These are phyloP conservation scores for Myxozyma kluyveri DNA, from an alignment of 805 yeast species.

Conservation along the genomic window DNA sequence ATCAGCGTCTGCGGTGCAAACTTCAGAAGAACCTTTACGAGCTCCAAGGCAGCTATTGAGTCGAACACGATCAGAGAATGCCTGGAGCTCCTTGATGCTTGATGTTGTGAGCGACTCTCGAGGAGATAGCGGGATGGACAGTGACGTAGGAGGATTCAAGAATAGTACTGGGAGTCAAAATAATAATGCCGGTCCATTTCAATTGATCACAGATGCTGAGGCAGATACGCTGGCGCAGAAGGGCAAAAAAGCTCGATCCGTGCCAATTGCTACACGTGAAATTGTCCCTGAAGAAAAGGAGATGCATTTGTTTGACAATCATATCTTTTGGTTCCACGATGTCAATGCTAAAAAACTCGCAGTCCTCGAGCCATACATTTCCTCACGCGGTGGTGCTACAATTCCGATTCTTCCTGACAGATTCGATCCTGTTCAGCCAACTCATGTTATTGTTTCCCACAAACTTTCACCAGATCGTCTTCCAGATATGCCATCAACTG, in stretches of 20 bases:
- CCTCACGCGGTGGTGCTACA: constrained; percentile 21
- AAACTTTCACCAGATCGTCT: constrained; percentile 8
- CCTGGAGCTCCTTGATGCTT: neutral
- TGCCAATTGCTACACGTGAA: neutral
- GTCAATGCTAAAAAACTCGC: constrained; percentile 3
- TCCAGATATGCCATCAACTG: constrained; percentile 24
- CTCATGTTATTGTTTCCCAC: constrained; percentile 26
- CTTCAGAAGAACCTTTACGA: neutral
- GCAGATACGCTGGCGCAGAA: neutral
- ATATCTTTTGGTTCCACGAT: constrained; percentile 8
- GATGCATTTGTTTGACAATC: constrained; percentile 6
- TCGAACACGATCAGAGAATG: neutral
- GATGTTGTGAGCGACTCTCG: neutral
- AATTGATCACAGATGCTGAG: constrained; percentile 2
- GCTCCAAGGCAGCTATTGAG: neutral
- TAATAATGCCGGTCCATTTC: constrained; percentile 1
- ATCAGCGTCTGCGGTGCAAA: neutral
- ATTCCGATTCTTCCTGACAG: neutral
- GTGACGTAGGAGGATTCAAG: neutral
- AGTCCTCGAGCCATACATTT: constrained; percentile 12
- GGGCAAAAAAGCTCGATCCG: neutral
- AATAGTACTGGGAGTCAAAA: neutral
- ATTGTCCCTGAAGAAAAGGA: neutral
- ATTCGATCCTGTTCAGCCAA: constrained; percentile 1
- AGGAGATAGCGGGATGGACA: neutral